These are phyloP conservation scores for Calonectria pteridis DNA, from an alignment of 2,329 filamentous ascomycete genomes.

Conservation along the genomic window DNA sequence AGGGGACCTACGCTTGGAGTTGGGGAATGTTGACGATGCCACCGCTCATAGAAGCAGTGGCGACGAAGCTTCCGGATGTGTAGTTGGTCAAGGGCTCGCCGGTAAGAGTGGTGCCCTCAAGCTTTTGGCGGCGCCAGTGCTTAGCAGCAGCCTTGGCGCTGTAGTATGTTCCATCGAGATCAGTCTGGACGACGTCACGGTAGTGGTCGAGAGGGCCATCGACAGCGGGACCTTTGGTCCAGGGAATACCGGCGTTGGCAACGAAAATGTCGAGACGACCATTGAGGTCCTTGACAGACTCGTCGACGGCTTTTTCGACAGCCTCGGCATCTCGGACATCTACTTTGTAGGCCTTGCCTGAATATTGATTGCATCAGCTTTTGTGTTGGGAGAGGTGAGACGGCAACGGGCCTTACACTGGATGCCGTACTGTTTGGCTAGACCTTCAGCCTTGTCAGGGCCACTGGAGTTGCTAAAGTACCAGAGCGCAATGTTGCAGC, in stretches of 20 bases:
- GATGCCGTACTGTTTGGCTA: constrained; percentile 73
- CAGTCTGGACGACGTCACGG: constrained; percentile 74
- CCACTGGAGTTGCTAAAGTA: constrained; percentile 75
- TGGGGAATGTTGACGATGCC: constrained; percentile 65
- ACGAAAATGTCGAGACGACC: constrained; percentile 81
- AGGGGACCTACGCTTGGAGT: constrained; percentile 57
- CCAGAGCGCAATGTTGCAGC: constrained; percentile 76
- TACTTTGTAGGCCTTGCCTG: constrained; percentile 71
- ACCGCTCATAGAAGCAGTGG: constrained; percentile 63
- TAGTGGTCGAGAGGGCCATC: constrained; percentile 76
- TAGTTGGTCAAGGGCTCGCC: constrained; percentile 39
- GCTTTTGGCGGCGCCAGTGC: constrained; percentile 76
- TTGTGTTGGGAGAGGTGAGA: constrained; percentile 7
- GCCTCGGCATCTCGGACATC: constrained; percentile 66
- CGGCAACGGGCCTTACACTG: constrained; percentile 61
- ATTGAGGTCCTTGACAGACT: constrained; percentile 72
- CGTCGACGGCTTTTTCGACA: constrained; percentile 62
- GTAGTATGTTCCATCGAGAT: constrained; percentile 82
- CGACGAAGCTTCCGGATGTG: constrained; percentile 62
- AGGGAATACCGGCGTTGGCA: constrained; percentile 80
- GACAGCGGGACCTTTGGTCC: constrained; percentile 75
- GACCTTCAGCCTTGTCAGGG: constrained; percentile 68
- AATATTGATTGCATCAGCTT: constrained; percentile 49
- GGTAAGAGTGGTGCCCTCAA: constrained; percentile 64
- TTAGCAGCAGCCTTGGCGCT: constrained; percentile 75